Percentiles rank a stretch among this genome's conserved stretches.
Evolutionary conservation across 2,329 filamentous ascomycete species (phyloP).

Genomic region (Fusarium sp.): DNA sequence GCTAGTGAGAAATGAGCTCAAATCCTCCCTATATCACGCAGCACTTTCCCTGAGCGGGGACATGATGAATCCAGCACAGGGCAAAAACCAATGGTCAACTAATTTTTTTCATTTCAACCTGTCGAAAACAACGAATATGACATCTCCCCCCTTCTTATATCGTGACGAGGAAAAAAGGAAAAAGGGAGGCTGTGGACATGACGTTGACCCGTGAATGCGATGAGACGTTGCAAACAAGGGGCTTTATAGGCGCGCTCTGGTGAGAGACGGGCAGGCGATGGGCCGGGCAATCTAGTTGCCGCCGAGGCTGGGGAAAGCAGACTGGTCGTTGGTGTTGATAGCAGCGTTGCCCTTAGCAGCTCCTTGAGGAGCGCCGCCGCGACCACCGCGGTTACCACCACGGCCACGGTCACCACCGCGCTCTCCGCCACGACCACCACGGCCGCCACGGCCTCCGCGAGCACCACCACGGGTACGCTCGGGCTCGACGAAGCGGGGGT

Average conservation of each 20-base stretch:
- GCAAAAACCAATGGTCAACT: slow-evolving; percentile 47
- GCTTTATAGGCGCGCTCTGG: slow-evolving; percentile 31
- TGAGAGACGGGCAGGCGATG: slow-evolving; percentile 21
- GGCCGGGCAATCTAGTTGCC: slow-evolving; percentile 56
- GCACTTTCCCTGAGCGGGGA: slow-evolving; percentile 29
- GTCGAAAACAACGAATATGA: slow-evolving; percentile 49
- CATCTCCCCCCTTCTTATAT: slow-evolving; percentile 33
- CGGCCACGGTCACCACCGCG: slow-evolving; percentile 55
- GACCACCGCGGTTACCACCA: slow-evolving; percentile 45
- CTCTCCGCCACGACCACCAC: slow-evolving; percentile 54
- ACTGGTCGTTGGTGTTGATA: slow-evolving; percentile 68
- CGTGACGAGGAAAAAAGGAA: slow-evolving; percentile 14
- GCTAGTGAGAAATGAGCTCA: slow-evolving; percentile 43
- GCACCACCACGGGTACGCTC: slow-evolving; percentile 67
- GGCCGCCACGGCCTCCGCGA: slow-evolving; percentile 60
- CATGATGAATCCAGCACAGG: slow-evolving; percentile 37
- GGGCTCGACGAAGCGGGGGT: slow-evolving; percentile 82
- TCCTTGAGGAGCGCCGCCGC: slow-evolving; percentile 49
- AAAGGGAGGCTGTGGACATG: slow-evolving; percentile 32
- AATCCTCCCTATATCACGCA: slow-evolving; percentile 31
- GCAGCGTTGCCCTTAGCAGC: slow-evolving; percentile 48
- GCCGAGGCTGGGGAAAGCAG: slow-evolving; percentile 70
- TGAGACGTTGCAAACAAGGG: slow-evolving; percentile 30
- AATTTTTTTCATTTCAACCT: slow-evolving; percentile 44
- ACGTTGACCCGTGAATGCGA: slow-evolving; percentile 40